These are phyloP conservation scores for Mikania micrantha DNA, from an alignment of 129 eudicot genomes.

Conservation along the genomic window DNA sequence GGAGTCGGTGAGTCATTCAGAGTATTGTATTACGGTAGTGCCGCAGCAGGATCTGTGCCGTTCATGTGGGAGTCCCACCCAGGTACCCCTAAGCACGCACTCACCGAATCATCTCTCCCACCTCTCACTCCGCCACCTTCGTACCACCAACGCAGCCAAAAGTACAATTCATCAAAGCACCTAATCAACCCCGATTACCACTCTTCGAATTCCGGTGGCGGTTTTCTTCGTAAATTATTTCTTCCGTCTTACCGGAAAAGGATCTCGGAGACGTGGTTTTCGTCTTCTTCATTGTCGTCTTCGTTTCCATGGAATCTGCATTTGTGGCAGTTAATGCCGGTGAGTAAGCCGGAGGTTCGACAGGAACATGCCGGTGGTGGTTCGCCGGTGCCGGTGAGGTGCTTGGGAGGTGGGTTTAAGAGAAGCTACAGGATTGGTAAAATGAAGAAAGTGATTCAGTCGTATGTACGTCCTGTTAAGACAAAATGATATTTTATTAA, in stretches of 20 bases:
- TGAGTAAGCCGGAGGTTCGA: background rate
- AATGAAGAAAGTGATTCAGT: no score
- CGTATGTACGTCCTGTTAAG: no score
- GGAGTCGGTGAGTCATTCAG: no score
- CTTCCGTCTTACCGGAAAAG: no score
- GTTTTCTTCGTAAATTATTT: background rate
- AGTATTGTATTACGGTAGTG: no score
- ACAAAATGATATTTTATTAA: no score
- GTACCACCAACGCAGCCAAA: constrained; percentile 1
- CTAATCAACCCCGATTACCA: no score
- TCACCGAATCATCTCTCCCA: constrained; percentile 36
- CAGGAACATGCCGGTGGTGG: constrained; percentile 25
- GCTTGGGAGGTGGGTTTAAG: constrained; percentile 28
- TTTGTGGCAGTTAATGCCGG: no score
- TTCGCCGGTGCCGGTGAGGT: constrained; percentile 34
- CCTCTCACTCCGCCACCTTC: constrained; percentile 82
- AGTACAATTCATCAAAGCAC: background rate
- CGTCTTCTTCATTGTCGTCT: no score
- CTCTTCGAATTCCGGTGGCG: no score
- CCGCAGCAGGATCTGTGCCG: constrained; percentile 52
- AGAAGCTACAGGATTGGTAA: constrained; percentile 24
- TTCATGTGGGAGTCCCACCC: constrained; percentile 78
- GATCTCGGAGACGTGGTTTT: no score
- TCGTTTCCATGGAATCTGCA: no score
- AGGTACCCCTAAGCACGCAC: constrained; percentile 67